Base-by-base conservation (phyloP, 495 filamentous ascomycete species). In the Xylaria castorea region DNA sequence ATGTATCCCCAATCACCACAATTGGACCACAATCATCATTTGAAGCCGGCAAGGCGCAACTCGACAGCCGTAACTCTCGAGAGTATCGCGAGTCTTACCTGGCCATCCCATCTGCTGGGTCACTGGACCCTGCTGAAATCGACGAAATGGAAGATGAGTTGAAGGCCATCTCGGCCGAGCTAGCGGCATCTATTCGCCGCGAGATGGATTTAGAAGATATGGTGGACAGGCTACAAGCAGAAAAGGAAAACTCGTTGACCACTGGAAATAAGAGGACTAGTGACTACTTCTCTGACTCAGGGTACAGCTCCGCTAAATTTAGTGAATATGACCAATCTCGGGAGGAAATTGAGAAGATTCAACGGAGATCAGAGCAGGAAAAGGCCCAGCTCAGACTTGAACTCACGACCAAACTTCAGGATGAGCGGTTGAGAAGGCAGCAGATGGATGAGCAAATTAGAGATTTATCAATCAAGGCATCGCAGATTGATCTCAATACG, bases 131-230 rank as follows among this genome's bases (percentile, higher is more conserved):
- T 57, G 66, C 80, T 66, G 68, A 86, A 72, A 80, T 92, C 80
- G 86, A 92, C 76, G 95, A 97, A 76, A 89, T 99, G 84, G 95
- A 98, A 85, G 92, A 94, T 75, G 96, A 99, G 85, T 82, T 99
- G 80, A 92, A 93, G 73, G 92, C 94, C 79, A 95, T 99, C 78
- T 96, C 94, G 81, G 89, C 92, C 69, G 97, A 99, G 82, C 83
- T 98, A 78, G 97, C 96, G 30, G 87, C 91, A 42, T 98, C 95
- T 38, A 98, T 99, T 76, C 89, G 92, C 71, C 90, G 96, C 74
- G 96, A 99, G 85, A 94, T 99, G 91, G 96, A 99, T 75, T 81
- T 99, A 61, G 96, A 99, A 79, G 97, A 99, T 77, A 83, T 98
- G 58, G 90, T 98, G 2, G 96, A 99, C 73, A 87, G 92, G 68